Evolutionary conservation across 352 stramenopile species (phyloP).

Genomic region (Globisporangium yorkense): DNA sequence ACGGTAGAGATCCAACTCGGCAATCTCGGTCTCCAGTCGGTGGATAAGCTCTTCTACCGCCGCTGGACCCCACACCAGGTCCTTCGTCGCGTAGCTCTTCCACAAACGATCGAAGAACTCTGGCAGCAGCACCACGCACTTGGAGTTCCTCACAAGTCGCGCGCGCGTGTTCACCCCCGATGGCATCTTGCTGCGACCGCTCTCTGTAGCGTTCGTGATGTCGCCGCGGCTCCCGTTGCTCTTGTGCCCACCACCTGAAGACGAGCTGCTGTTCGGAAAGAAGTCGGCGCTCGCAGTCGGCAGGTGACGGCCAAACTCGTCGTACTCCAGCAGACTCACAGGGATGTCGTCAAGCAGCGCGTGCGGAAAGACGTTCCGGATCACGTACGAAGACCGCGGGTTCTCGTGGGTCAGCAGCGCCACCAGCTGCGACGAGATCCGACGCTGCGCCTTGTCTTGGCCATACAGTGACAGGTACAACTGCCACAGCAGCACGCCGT

Average conservation of each 20-base stretch:
- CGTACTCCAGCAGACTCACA: constrained; percentile 67
- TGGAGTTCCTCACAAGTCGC: constrained; percentile 65
- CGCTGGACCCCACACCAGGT: constrained; percentile 72
- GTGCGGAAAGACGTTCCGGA: constrained; percentile 82
- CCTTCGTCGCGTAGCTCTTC: constrained; percentile 71
- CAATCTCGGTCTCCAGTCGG: constrained; percentile 70
- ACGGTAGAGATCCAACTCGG: constrained; percentile 64
- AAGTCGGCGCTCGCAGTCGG: constrained; percentile 45
- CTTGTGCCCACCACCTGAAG: constrained; percentile 26
- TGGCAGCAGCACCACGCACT: constrained; percentile 77
- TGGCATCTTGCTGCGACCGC: constrained; percentile 57
- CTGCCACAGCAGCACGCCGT: constrained; percentile 79
- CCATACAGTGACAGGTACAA: constrained; percentile 77
- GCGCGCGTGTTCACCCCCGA: constrained; percentile 73
- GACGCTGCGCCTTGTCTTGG: constrained; percentile 78
- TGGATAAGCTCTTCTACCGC: constrained; percentile 70
- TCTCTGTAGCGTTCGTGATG: constrained; percentile 63
- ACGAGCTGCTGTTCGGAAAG: constrained; percentile 30
- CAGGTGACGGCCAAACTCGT: constrained; percentile 76
- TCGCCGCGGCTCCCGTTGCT: constrained; percentile 34
- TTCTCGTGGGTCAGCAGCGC: constrained; percentile 85
- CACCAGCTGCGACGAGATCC: constrained; percentile 83
- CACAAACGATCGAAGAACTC: constrained; percentile 84
- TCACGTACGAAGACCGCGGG: constrained; percentile 69
- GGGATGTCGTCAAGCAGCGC: constrained; percentile 75